Base-by-base conservation (phyloP, 164 flowering plant genomes). In the Malania oleifera region DNA sequence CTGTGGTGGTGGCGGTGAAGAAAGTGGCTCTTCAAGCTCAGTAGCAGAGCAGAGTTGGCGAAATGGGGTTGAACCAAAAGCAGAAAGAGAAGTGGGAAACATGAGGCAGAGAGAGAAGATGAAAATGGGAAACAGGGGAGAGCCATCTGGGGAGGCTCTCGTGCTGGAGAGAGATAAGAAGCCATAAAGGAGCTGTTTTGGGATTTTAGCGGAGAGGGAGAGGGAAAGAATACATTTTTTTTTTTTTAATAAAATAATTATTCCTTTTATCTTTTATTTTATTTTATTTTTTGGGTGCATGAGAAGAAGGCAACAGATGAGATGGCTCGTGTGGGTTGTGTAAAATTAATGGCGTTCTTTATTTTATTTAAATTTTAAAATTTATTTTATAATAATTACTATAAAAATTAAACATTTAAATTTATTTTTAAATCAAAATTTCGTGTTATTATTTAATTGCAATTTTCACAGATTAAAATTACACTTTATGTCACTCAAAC, bases 11-110 rank as follows among this genome's bases (percentile, higher is more conserved):
- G 56, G 46, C 49, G 34, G 56, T 59, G 70, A n/a, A n/a, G n/a
- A n/a, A n/a, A n/a, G 49, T 73, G 80, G 65, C 73, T 52, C 64
- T 52, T 80, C 66, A 69, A 51, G 62, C 79, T 62, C 54, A 69
- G 13, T 39, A 79, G 39, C 41, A 75, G 18, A 51, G 77, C 77
- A 28, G 86, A 65, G 22, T 70, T 67, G 40, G 64, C 76, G n/a
- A 46, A 19, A 5, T 59, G 54, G 5, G 31, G 19, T 9, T 70
- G 68, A 12, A 60, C 15, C 37, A 27, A 29, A 29, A 61, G 12
- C 8, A 54, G 50, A 24, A 24, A 25, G 1, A 59, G 20, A 23
- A 54, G 6, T 54, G 46, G 4, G 2, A 17, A 23, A 37, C 34
- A 52, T 28, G 55, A 52, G 2, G n/a, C 19, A 60, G 13, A 7